phyloP scores from a whole-genome alignment of 148 eudicot species.

The Vaccinium darrowii region DNA sequence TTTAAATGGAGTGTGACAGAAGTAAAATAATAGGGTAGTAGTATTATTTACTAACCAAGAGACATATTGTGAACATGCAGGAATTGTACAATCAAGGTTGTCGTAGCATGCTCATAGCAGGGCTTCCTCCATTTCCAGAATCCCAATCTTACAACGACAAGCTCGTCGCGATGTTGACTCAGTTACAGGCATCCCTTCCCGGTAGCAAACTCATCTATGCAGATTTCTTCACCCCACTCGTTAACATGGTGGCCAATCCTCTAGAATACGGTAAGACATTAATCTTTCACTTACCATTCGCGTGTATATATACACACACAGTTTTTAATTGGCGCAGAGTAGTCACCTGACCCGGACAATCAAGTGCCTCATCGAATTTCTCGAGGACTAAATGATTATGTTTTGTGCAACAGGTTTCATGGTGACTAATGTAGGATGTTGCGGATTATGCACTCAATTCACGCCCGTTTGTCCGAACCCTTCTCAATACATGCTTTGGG shows the following conservation, averaged over 20 bases:
- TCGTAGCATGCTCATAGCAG: not conserved
- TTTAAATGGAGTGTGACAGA: too few species aligned
- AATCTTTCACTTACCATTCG: not conserved
- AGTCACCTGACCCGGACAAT: too few species aligned
- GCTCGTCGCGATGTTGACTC: not conserved
- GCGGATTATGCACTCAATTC: not conserved
- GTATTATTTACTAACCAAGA: not conserved
- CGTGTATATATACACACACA: not conserved
- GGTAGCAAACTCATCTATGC: not conserved
- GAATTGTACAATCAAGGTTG: not conserved
- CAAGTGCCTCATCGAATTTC: too few species aligned
- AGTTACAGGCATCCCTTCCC: not conserved
- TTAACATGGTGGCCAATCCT: not conserved
- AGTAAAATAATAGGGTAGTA: not conserved
- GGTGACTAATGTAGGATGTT: not conserved
- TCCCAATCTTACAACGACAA: constrained; percentile 2
- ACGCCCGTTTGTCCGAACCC: not conserved
- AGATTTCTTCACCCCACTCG: not conserved
- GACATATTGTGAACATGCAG: not conserved
- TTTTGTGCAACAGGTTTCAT: not conserved
- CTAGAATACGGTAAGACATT: not conserved
- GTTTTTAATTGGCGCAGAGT: not conserved
- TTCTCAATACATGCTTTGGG: not conserved
- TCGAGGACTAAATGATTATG: not conserved
- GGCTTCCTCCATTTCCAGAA: not conserved